Conservation (phyloP, 495 filamentous ascomycete species). For the Thozetella sp. region DNA sequence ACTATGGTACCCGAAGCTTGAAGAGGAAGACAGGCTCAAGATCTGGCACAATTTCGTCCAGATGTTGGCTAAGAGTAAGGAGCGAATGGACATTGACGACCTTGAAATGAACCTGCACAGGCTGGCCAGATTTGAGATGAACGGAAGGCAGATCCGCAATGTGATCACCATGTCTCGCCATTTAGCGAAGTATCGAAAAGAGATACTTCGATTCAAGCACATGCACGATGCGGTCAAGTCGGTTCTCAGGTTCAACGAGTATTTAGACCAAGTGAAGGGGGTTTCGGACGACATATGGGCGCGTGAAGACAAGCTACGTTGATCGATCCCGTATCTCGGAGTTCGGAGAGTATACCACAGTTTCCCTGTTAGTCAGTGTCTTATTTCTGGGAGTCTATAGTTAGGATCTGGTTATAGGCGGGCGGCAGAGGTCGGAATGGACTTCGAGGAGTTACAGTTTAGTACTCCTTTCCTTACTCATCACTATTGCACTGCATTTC, state of each 20-base stretch:
- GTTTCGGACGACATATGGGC: background rate
- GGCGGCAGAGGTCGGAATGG: too few relatives aligned
- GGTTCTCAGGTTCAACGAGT: conserved; percentile 4
- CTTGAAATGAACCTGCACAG: conserved; percentile 8
- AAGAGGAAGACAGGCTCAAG: conserved; percentile 11
- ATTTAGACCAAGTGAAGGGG: background rate
- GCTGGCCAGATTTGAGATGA: conserved; percentile 12
- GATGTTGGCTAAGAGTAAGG: background rate
- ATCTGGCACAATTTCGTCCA: conserved; percentile 23
- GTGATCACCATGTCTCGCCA: conserved; percentile 13
- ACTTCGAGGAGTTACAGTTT: too few relatives aligned
- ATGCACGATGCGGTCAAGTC: conserved; percentile 6
- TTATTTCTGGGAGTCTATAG: too few relatives aligned
- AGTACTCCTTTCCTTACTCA: too few relatives aligned
- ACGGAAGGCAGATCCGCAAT: conserved; percentile 21
- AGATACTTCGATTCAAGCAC: conserved; percentile 8
- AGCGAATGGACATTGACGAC: conserved; percentile 13
- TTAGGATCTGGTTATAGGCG: too few relatives aligned
- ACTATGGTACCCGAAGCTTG: conserved; percentile 25
- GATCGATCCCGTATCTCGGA: too few relatives aligned
- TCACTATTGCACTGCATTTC: too few relatives aligned
- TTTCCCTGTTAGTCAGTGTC: too few relatives aligned
- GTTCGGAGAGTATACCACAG: too few relatives aligned
- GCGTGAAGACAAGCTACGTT: background rate
- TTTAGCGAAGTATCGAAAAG: conserved; percentile 8